These are phyloP conservation scores for Schoenoplectus triqueter DNA, from an alignment of 202 grass and related monocot species.

Conservation along the genomic window DNA sequence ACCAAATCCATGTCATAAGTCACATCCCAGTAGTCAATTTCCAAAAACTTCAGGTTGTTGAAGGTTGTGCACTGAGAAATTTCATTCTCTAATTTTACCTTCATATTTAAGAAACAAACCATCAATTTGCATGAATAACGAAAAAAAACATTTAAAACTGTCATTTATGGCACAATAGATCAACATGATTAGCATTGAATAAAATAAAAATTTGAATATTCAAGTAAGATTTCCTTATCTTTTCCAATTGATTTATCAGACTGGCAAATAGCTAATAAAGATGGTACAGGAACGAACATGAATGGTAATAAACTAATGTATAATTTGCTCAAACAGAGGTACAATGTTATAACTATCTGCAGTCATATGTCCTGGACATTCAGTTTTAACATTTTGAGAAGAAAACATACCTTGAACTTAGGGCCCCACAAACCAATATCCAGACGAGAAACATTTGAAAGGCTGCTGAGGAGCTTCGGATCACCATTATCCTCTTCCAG, in stretches of 20 bases:
- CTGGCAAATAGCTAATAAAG: neutral
- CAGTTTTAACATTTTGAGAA: neutral
- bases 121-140: neutral
- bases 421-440: neutral
- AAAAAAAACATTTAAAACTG: neutral
- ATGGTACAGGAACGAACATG: neutral
- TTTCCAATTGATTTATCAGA: too few relatives aligned
- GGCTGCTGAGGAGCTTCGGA: neutral
- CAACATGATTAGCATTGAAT: neutral
- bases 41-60: neutral
- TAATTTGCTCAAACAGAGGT: neutral
- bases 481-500: neutral
- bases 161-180: neutral
- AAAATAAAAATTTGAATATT: neutral
- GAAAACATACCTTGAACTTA: constrained; percentile 2
- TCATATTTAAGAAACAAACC: neutral
- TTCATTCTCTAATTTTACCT: neutral
- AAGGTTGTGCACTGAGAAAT: neutral
- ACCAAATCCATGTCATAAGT: neutral
- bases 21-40: neutral
- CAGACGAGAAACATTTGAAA: constrained; percentile 6
- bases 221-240: neutral
- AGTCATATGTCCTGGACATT: neutral
- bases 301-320: neutral
- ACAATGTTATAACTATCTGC: too few relatives aligned